These are phyloP conservation scores for Colletotrichum paranaense DNA, from an alignment of 2,329 filamentous ascomycete genomes.

Conservation along the genomic window DNA sequence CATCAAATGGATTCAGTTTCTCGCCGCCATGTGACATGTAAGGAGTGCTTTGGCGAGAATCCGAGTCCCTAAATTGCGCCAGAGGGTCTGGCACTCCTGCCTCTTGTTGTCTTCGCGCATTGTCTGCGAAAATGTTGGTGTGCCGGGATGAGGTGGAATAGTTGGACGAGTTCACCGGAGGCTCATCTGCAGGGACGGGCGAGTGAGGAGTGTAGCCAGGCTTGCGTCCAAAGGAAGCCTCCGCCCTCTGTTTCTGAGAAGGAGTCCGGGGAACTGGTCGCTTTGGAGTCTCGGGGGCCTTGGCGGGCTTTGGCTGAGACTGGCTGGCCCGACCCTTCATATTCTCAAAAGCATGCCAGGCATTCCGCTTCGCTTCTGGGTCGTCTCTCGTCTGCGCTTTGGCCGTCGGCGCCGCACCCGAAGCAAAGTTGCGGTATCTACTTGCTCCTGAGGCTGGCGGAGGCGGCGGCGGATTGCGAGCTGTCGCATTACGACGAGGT, in stretches of 20 bases:
- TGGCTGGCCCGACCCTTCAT: constrained; percentile 51
- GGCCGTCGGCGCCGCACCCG: constrained; percentile 55
- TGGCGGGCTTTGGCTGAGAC: constrained; percentile 40
- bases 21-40: constrained; percentile 68
- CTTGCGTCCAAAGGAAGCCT: constrained; percentile 67
- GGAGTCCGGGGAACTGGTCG: constrained; percentile 61
- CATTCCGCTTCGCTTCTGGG: constrained; percentile 53
- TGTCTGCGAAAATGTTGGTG: constrained; percentile 40
- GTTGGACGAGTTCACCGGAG: constrained; percentile 61
- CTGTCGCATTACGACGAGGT: constrained; percentile 52
- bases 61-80: constrained; percentile 58
- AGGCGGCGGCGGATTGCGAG: constrained; percentile 37
- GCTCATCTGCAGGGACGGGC: constrained; percentile 62
- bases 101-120: constrained; percentile 39
- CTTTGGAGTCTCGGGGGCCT: constrained; percentile 40
- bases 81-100: constrained; percentile 56
- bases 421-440: constrained; percentile 57
- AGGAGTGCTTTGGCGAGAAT: constrained; percentile 67
- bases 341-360: constrained; percentile 55
- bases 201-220: constrained; percentile 63
- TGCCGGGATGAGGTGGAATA: constrained; percentile 55
- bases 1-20: constrained; percentile 68
- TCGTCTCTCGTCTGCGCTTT: constrained; percentile 47
- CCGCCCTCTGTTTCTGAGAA: constrained; percentile 63
- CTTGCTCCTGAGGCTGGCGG: constrained; percentile 52